phyloP scores from a whole-genome alignment of 1,284 basidiomycete genomes.

The Tilletia caries region DNA sequence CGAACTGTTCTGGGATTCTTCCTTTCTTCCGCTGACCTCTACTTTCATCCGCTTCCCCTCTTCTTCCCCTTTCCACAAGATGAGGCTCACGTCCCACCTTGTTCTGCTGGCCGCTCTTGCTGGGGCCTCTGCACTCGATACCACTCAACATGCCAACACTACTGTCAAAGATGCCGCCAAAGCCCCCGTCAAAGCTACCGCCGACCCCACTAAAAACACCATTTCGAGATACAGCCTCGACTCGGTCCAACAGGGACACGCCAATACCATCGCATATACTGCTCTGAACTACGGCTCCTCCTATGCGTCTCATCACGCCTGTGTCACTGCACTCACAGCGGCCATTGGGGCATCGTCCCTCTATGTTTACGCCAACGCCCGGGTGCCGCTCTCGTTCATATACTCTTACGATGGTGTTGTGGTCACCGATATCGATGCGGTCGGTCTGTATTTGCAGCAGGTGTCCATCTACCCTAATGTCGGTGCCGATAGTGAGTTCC shows the following conservation, averaged over 20 bases:
- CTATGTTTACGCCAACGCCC: not conserved
- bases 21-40: too few species aligned
- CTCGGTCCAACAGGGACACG: not conserved
- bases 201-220: too few species aligned
- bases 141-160: too few species aligned
- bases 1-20: too few species aligned
- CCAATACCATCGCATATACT: not conserved
- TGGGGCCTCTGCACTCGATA: too few species aligned
- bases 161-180: too few species aligned
- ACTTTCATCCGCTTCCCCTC: too few species aligned
- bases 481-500: not conserved
- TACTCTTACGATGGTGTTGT: not conserved
- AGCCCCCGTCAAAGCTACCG: too few species aligned
- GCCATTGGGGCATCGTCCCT: not conserved
- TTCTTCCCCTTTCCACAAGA: too few species aligned
- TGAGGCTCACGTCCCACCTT: too few species aligned
- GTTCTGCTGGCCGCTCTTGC: too few species aligned
- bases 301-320: not conserved
- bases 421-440: not conserved
- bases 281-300: not conserved
- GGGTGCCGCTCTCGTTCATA: not conserved
- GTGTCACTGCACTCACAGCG: not conserved
- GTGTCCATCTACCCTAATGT: not conserved
- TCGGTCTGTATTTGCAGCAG: not conserved
- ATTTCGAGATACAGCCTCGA: too few species aligned